Evolutionary conservation across 2,329 filamentous ascomycete species (phyloP), one percentile per base, ranked within the genome.

Genomic region (Fusarium concolor): DNA sequence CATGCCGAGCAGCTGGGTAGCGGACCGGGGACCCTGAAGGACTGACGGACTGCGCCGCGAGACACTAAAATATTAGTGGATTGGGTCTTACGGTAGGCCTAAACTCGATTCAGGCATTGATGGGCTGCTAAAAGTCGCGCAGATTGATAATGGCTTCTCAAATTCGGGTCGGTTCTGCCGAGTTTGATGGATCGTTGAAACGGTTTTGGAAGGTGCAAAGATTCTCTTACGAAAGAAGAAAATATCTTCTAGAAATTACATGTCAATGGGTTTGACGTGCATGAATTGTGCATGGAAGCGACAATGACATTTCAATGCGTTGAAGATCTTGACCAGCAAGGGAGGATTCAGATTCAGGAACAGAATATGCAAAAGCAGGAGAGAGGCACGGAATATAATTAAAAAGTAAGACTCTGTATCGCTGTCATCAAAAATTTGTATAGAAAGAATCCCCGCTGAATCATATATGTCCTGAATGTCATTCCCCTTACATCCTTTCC

Each of bases 81-180:
- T 26, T 26, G 26, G 9, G 26, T 3, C 9, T 22, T 56, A 24
- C 49, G 57, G 49, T 56, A 62, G 42, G 22, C 9, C 59, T 62
- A 62, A 49, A 62, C 59, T 62, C n/a, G 22, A 62, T 62, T 22
- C 10, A 62, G 59, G 49, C 57, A 61, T 53, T 61, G 45, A 14
- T 18, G 35, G 33, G 22, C 39, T 26, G 3, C 15, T 11, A 31
- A 58, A 60, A 59, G 54, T 50, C 43, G 35, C 42, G 47, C 33
- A 54, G 37, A 5, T 29, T 24, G 18, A 37, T 58, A 14, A 31
- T 33, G 6, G 18, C 18, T 44, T 29, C 22, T 45, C 55, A 38
- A 18, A 41, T 43, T 60, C 31, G 55, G 15, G 8, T 43, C 17
- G 12, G 10, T 28, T 20, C 10, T 56, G 54, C 54, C 37, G 46